Conservation (phyloP, 2,329 filamentous ascomycete genomes). For the Aspergillus novofumigatus region DNA sequence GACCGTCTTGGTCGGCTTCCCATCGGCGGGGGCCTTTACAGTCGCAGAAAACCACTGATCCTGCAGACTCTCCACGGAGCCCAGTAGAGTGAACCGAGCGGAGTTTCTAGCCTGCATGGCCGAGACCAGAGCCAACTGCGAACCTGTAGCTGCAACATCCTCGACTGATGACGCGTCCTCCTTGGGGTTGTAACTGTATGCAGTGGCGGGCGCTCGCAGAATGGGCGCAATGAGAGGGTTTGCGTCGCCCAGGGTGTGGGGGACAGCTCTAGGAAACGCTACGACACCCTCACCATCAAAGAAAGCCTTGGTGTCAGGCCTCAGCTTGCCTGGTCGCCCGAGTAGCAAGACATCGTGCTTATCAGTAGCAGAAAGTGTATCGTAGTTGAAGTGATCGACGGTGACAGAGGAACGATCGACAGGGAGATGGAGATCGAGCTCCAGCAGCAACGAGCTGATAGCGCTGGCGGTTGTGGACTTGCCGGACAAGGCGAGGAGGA, state of each 20-base stretch:
- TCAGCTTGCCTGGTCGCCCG: constrained; percentile 61
- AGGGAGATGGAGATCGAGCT: constrained; percentile 86
- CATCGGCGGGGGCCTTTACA: constrained; percentile 55
- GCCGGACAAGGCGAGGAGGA: constrained; percentile 79
- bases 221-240: constrained; percentile 76
- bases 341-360: constrained; percentile 85
- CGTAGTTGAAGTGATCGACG: constrained; percentile 95
- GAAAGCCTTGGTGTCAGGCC: constrained; percentile 69
- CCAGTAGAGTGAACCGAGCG: constrained; percentile 79
- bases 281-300: constrained; percentile 68
- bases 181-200: constrained; percentile 92
- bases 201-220: constrained; percentile 74
- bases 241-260: constrained; percentile 72
- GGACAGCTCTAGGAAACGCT: constrained; percentile 76
- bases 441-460: constrained; percentile 72
- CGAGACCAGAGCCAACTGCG: constrained; percentile 80
- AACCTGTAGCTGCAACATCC: constrained; percentile 78
- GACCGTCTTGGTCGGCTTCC: constrained; percentile 59
- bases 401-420: constrained; percentile 78
- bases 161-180: constrained; percentile 70
- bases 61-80: constrained; percentile 80
- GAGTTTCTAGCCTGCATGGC: constrained; percentile 89
- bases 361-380: constrained; percentile 69
- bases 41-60: constrained; percentile 84
- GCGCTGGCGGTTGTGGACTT: constrained; percentile 65